Conservation (phyloP, 2,329 filamentous ascomycete species). For the Fusarium tjaetaba region DNA sequence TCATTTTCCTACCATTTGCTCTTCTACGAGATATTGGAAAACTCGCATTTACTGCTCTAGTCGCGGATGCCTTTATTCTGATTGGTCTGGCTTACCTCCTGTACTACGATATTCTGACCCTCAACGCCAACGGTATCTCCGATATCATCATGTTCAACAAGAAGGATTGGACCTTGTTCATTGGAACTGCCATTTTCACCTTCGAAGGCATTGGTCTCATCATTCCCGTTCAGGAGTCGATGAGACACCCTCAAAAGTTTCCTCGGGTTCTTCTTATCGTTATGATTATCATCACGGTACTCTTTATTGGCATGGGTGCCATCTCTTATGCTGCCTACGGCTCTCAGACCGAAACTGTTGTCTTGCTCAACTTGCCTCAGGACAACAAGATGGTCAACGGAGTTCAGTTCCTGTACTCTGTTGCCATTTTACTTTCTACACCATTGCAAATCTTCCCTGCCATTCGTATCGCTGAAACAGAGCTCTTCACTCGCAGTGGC, state of each 20-base stretch:
- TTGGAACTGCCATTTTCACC: slow-evolving; percentile 98
- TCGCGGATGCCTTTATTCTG: slow-evolving; percentile 94
- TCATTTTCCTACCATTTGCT: slow-evolving; percentile 94
- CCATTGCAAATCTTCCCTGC: slow-evolving; percentile 97
- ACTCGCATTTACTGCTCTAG: slow-evolving; percentile 91
- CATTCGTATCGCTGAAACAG: slow-evolving; percentile 95
- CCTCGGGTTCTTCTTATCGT: slow-evolving; percentile 86
- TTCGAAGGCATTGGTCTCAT: slow-evolving; percentile 98
- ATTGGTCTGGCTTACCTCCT: slow-evolving; percentile 93
- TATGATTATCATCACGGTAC: slow-evolving; percentile 92
- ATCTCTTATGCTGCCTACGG: slow-evolving; percentile 97
- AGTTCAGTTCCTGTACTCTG: slow-evolving; percentile 96
- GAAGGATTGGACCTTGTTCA: slow-evolving; percentile 95
- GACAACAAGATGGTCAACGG: slow-evolving; percentile 95
- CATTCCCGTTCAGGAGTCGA: slow-evolving; percentile 97
- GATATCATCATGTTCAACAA: slow-evolving; percentile 93
- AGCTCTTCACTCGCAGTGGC: slow-evolving; percentile 90
- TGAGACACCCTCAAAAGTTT: slow-evolving; percentile 91
- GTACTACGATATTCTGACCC: slow-evolving; percentile 91
- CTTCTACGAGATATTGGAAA: slow-evolving; percentile 97
- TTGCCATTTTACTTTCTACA: slow-evolving; percentile 95
- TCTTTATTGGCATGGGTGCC: slow-evolving; percentile 92
- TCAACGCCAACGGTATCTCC: slow-evolving; percentile 77
- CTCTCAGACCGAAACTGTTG: slow-evolving; percentile 93
- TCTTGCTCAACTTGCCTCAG: slow-evolving; percentile 95